A percentile compares a stretch with the other conserved stretches of the same genome.
Conservation (phyloP, 345 rosid genomes). For the Euphorbia pulcherrima region DNA sequence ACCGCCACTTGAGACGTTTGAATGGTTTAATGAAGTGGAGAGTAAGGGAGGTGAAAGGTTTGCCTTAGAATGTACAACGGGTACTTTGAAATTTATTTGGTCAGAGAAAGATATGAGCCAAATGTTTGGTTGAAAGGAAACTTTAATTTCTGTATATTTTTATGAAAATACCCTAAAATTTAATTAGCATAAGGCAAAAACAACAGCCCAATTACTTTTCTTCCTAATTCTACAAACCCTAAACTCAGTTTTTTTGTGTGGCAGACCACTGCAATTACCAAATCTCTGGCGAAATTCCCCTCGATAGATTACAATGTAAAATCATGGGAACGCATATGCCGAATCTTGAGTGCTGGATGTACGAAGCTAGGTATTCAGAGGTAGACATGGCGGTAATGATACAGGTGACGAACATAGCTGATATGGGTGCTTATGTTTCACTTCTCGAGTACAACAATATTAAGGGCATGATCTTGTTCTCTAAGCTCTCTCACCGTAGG, state of each 20-base stretch:
- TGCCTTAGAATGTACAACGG: no score
- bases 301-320: no score
- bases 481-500: constrained; percentile 98
- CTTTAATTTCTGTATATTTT: no score
- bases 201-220: not conserved
- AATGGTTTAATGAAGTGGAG: no score
- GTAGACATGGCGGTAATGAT: constrained; percentile 99
- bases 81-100: no score
- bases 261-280: not conserved
- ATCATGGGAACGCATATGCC: constrained; percentile 55
- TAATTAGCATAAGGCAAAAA: no score
- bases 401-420: constrained; percentile 91
- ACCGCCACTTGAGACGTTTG: no score
- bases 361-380: constrained; percentile 87
- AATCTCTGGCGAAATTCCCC: not conserved
- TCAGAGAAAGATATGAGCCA: no score
- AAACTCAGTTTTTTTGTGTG: no score
- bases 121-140: no score
- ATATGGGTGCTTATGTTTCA: constrained; percentile 96
- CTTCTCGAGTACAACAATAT: constrained; percentile 94
- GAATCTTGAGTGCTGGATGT: constrained; percentile 94
- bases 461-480: constrained; percentile 94
- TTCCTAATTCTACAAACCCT: not conserved
- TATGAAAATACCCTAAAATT: no score
- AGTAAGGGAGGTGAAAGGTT: no score